Conservation (phyloP, 495 filamentous ascomycete species). For the Saxispiralis lemnorum region DNA sequence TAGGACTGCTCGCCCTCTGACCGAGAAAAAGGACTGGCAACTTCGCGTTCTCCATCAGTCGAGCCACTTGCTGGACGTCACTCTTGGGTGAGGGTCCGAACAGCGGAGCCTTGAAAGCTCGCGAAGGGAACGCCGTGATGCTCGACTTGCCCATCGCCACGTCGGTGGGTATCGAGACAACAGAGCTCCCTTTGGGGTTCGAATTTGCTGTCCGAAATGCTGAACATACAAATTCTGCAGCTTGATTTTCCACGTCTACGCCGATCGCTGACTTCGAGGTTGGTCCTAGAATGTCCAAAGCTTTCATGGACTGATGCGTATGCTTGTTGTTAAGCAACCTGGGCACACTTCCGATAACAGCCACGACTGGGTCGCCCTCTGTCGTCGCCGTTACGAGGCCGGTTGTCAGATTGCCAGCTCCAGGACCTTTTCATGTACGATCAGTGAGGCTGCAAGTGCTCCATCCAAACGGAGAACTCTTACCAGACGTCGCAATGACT, state of each 20-base stretch:
- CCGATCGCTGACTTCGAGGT: conserved; percentile 19
- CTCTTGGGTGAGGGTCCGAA: conserved; percentile 16
- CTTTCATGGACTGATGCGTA: conserved; percentile 25
- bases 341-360: conserved; percentile 27
- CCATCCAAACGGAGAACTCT: too few species aligned
- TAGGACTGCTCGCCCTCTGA: conserved; percentile 18
- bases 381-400: conserved; percentile 19
- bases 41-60: conserved; percentile 19
- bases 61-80: conserved; percentile 12
- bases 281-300: conserved; percentile 20
- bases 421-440: conserved; percentile 13
- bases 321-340: conserved; percentile 20
- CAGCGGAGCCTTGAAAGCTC: conserved; percentile 19
- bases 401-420: conserved; percentile 24
- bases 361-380: conserved; percentile 28
- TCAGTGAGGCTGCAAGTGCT: too few species aligned
- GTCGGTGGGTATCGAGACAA: conserved; percentile 25
- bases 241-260: conserved; percentile 24
- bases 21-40: conserved; percentile 26
- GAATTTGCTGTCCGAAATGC: conserved; percentile 22
- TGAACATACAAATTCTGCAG: conserved; percentile 24
- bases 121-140: conserved; percentile 19
- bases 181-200: conserved; percentile 20
- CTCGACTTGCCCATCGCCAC: conserved; percentile 19
- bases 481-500: conserved; percentile 23